phyloP scores from a whole-genome alignment of 225 moss, liverwort and hornwort genomes.

The Sphagnum contortum region DNA sequence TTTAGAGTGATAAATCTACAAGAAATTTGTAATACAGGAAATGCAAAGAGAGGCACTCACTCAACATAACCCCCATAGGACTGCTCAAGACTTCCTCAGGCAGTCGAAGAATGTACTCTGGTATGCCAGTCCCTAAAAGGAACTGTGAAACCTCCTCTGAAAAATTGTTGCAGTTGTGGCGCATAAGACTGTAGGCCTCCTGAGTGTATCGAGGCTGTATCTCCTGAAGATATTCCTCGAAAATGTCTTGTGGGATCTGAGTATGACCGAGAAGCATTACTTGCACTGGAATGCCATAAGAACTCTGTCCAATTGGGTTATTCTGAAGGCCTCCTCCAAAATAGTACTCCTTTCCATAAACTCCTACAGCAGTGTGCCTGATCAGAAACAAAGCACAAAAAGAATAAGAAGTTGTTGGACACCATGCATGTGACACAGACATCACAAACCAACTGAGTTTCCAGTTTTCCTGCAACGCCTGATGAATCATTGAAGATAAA shows the following conservation, averaged over 20 bases:
- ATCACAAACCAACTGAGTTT: no score
- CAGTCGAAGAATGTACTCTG: slow-evolving; percentile 66
- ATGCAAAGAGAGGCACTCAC: slow-evolving; percentile 28
- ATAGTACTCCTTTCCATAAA: slow-evolving; percentile 77
- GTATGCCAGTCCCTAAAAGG: slow-evolving; percentile 71
- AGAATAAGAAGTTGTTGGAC: no score
- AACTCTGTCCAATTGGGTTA: slow-evolving; percentile 62
- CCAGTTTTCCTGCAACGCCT: no score
- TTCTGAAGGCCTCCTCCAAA: slow-evolving; percentile 91
- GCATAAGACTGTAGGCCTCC: slow-evolving; percentile 72
- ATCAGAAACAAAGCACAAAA: no score
- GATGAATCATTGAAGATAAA: no score
- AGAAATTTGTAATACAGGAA: neutral
- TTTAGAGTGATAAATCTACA: no score
- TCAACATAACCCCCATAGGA: slow-evolving; percentile 70
- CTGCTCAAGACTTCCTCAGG: slow-evolving; percentile 83
- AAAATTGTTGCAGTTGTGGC: slow-evolving; percentile 94
- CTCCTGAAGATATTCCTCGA: slow-evolving; percentile 79
- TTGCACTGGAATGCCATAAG: slow-evolving; percentile 73
- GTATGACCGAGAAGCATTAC: slow-evolving; percentile 68
- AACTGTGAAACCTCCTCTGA: slow-evolving; percentile 84
- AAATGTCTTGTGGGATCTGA: slow-evolving; percentile 72
- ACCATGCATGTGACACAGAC: no score
- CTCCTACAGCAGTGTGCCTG: slow-evolving; percentile 88
- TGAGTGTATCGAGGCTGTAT: slow-evolving; percentile 78